Evolutionary conservation across 805 yeast species (phyloP).

Genomic region (Jamesozyma rosinii): DNA sequence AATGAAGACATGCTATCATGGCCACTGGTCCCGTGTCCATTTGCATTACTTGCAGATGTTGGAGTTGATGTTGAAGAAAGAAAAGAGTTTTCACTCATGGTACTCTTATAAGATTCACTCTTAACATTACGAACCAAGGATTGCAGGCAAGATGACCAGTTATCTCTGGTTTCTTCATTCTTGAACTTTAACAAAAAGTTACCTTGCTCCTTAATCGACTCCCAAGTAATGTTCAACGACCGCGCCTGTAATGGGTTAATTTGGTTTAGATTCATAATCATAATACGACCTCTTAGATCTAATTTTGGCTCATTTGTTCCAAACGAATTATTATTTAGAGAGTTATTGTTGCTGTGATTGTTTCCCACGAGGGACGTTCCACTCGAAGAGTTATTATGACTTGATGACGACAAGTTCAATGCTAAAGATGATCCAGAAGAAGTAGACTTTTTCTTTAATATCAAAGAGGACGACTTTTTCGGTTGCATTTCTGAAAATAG

Average conservation of each 20-base stretch:
- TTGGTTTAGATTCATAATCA: conserved; percentile 54
- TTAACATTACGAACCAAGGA: conserved; percentile 25
- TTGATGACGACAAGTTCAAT: conserved; percentile 8
- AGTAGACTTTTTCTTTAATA: conserved; percentile 33
- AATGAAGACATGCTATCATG: conserved; percentile 26
- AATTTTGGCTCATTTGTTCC: conserved; percentile 30
- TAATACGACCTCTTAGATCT: conserved; percentile 74
- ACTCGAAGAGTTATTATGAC: conserved; percentile 2
- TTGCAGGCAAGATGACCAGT: conserved; percentile 69
- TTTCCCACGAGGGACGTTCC: background rate
- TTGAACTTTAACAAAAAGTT: conserved; percentile 73
- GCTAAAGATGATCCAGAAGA: conserved; percentile 15
- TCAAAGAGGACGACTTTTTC: conserved; percentile 41
- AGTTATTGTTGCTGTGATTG: conserved; percentile 3
- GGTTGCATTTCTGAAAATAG: conserved; percentile 52
- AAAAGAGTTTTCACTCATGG: conserved; percentile 22
- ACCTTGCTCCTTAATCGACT: conserved; percentile 81
- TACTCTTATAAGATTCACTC: conserved; percentile 28
- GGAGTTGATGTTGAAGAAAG: conserved; percentile 19
- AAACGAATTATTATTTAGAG: conserved; percentile 4
- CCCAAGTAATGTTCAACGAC: conserved; percentile 62
- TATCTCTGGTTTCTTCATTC: conserved; percentile 72
- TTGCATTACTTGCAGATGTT: background rate
- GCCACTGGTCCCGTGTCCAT: conserved; percentile 2
- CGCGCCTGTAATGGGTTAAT: conserved; percentile 42